Conservation (phyloP, 768 basidiomycete species). For the Favolaschia claudopus region DNA sequence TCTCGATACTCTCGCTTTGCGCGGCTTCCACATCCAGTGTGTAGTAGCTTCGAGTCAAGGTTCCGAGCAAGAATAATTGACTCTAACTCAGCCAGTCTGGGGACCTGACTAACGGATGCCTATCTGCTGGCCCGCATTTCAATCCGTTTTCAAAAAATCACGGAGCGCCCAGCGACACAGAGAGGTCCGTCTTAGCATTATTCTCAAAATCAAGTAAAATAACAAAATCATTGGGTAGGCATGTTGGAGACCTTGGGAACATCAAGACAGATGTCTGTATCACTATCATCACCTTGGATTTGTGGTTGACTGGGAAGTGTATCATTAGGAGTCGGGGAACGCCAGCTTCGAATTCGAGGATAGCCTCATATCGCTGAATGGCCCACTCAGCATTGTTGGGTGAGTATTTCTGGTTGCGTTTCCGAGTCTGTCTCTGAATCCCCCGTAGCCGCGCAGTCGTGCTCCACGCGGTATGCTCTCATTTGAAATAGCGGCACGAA, state of each 20-base stretch:
- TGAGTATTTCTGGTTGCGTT: constrained; percentile 46
- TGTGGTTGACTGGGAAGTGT: too few relatives aligned
- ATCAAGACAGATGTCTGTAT: constrained; percentile 67
- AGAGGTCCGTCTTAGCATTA: constrained; percentile 38
- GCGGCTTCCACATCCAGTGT: constrained; percentile 87
- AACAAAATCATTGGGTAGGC: too few relatives aligned
- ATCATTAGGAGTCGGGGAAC: too few relatives aligned
- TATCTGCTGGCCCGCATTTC: constrained; percentile 78
- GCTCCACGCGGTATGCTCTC: constrained; percentile 65
- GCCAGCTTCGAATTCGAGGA: constrained; percentile 70
- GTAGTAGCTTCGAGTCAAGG: constrained; percentile 41
- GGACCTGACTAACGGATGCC: constrained; percentile 70
- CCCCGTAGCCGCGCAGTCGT: constrained; percentile 69
- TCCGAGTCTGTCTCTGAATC: background rate
- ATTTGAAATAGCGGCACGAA: constrained; percentile 13
- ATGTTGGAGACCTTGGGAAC: constrained; percentile 83
- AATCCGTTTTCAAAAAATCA: constrained; percentile 75
- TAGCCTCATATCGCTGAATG: constrained; percentile 68
- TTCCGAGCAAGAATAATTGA: too few relatives aligned
- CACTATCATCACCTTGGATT: too few relatives aligned
- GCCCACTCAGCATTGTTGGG: constrained; percentile 75
- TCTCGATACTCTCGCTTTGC: constrained; percentile 62
- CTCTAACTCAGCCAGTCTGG: constrained; percentile 49
- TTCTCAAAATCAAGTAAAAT: too few relatives aligned
- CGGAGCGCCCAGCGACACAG: constrained; percentile 62